phyloP scores from a whole-genome alignment of 768 basidiomycete genomes.

The Mycena amicta region DNA sequence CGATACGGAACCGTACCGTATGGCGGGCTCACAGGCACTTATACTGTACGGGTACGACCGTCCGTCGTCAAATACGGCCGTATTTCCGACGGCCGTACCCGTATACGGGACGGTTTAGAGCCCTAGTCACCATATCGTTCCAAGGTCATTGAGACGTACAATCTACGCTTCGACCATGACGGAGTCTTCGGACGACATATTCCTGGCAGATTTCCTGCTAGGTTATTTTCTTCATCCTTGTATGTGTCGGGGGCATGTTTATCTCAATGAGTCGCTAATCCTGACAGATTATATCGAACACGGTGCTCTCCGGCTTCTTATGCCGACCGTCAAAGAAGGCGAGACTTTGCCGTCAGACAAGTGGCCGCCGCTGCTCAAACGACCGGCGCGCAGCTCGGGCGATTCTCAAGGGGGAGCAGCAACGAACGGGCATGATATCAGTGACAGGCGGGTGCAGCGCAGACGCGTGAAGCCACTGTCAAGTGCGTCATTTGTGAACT shows the following conservation, averaged over 20 bases:
- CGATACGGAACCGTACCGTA: no score
- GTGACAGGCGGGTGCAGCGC: no score
- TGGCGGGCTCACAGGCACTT: no score
- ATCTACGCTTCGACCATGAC: constrained; percentile 32
- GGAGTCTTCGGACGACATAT: constrained; percentile 30
- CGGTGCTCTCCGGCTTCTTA: constrained; percentile 22
- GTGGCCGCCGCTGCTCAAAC: constrained; percentile 18
- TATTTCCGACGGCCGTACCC: no score
- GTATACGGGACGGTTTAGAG: no score
- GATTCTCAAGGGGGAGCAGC: constrained; percentile 27
- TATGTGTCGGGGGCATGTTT: constrained; percentile 9
- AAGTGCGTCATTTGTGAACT: no score
- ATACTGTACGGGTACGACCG: no score
- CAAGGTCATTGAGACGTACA: constrained; percentile 27
- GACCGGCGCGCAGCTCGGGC: constrained; percentile 7
- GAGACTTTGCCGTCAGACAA: not conserved
- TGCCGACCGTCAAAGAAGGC: constrained; percentile 24
- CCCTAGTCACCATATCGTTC: constrained; percentile 2
- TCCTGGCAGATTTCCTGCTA: constrained; percentile 32
- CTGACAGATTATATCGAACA: constrained; percentile 19
- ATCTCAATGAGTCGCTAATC: not conserved
- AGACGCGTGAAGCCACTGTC: no score
- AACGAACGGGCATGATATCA: constrained; percentile 8
- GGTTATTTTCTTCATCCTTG: constrained; percentile 33
- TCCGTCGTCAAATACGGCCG: no score